Conservation (phyloP, 2,329 filamentous ascomycete genomes). For the Madurella mycetomatis region DNA sequence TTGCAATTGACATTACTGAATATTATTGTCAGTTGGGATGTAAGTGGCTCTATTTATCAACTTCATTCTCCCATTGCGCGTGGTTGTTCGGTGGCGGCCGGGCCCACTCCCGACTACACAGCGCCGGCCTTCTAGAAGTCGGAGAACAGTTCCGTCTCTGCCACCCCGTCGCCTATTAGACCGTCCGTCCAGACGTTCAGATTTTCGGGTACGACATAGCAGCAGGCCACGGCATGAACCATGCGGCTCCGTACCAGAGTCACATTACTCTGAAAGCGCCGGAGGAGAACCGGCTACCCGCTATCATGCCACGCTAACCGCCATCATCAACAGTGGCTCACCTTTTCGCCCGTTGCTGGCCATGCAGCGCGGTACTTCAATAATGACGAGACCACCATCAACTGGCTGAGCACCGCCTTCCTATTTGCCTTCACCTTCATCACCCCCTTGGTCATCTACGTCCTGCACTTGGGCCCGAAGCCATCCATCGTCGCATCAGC, state of each 20-base stretch:
- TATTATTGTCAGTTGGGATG: constrained; percentile 91
- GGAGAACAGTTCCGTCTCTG: too few species aligned
- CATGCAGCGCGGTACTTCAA: constrained; percentile 70
- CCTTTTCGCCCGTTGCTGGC: constrained; percentile 77
- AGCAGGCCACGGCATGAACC: too few species aligned
- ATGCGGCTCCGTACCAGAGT: too few species aligned
- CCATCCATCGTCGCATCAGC: constrained; percentile 70
- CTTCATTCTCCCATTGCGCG: too few species aligned
- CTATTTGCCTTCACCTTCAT: constrained; percentile 76
- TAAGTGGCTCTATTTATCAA: constrained; percentile 45
- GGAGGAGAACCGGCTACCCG: background rate
- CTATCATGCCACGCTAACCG: constrained; percentile 1
- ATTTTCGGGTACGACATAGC: too few species aligned
- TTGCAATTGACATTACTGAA: constrained; percentile 81
- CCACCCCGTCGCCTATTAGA: too few species aligned
- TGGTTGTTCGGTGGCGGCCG: too few species aligned
- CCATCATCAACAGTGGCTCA: constrained; percentile 66
- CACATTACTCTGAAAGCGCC: too few species aligned
- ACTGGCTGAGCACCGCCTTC: constrained; percentile 89
- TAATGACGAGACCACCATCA: constrained; percentile 71
- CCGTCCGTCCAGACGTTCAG: too few species aligned
- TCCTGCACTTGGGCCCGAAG: constrained; percentile 76
- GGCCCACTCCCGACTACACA: too few species aligned
- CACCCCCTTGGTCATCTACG: constrained; percentile 69
- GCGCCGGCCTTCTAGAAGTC: too few species aligned